Conservation (phyloP, 805 yeast species). For the Ogataea allantospora region DNA sequence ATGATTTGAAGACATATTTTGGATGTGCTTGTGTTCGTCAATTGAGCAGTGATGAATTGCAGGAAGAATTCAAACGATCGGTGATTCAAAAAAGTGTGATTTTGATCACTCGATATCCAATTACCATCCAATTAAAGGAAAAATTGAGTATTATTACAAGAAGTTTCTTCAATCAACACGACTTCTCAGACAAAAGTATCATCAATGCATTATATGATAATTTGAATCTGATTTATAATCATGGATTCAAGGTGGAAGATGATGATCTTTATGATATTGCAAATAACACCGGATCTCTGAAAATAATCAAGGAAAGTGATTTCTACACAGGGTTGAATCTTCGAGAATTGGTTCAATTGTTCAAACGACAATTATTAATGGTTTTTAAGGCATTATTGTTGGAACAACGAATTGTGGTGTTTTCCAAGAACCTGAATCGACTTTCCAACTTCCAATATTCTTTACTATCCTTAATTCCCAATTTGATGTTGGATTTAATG, state of each 20-base stretch:
- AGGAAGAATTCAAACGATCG: constrained; percentile 47
- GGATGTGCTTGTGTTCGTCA: constrained; percentile 94
- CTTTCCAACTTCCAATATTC: constrained; percentile 83
- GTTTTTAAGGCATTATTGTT: constrained; percentile 75
- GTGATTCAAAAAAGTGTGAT: constrained; percentile 91
- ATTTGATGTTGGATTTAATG: constrained; percentile 65
- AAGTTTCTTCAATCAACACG: constrained; percentile 77
- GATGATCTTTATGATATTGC: constrained; percentile 31
- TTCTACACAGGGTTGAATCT: constrained; percentile 73
- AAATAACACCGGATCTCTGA: constrained; percentile 16
- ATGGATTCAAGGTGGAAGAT: constrained; percentile 29
- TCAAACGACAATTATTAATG: constrained; percentile 58
- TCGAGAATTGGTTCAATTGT: constrained; percentile 57
- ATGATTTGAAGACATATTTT: constrained; percentile 62
- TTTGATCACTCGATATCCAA: constrained; percentile 75
- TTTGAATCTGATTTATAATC: constrained; percentile 44
- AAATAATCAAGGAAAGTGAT: constrained; percentile 50
- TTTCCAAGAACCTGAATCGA: constrained; percentile 74
- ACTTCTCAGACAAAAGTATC: constrained; percentile 68
- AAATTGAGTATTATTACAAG: constrained; percentile 86
- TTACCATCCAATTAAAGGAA: constrained; percentile 84
- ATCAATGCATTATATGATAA: constrained; percentile 71
- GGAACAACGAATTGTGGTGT: constrained; percentile 73
- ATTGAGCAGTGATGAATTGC: constrained; percentile 59
- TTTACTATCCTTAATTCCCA: constrained; percentile 79